Evolutionary conservation across 768 basidiomycete genomes (phyloP), one percentile per base, ranked within the genome.

Genomic region (Suillus sp.): DNA sequence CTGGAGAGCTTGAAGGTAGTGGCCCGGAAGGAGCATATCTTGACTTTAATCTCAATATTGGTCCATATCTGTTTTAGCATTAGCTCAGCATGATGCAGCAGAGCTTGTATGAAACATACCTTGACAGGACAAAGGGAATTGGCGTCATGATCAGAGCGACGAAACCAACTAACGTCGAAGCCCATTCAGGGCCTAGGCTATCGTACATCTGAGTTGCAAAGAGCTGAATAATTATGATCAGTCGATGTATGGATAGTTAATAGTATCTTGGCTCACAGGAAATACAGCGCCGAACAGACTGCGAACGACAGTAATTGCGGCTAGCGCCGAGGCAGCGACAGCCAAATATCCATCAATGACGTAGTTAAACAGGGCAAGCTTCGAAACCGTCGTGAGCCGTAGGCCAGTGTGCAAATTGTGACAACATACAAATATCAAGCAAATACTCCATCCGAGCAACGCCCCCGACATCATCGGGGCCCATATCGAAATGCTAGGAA

Each of bases 331-430:
- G 1, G 87, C 86, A 9, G 86, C 81, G 5, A 81, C 77, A 62
- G 78, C 70, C 25, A 85, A 72, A 67, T 88, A 88, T 4, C 83
- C 79, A 71, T 88, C 88, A 47, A 89, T 82, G 40, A 87, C 81
- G 67, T 89, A 89, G 65, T 85, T 88, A 66, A 86, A 72, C 53
- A 86, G 70, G 11, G 81, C 77, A 60, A 87, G 68, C 87, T 87
- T 60, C 13, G 59, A 14, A 47, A 30, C 16, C 22, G 70, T 16
- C 66, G 43, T 55, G 18, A 43, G 27, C 18, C n/a, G 6, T n/a
- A 27, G 51, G n/a, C 64, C 13, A 58, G 55, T 4, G 58, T 43
- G 40, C 27, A 38, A 13, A 47, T 35, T 4, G 6, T 59, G 32
- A 51, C 30, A 40, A 77, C 85, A 62, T 65, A 86, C 85, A 68